phyloP scores from a whole-genome alignment of 805 yeast genomes.

The Saturnispora sekii region DNA sequence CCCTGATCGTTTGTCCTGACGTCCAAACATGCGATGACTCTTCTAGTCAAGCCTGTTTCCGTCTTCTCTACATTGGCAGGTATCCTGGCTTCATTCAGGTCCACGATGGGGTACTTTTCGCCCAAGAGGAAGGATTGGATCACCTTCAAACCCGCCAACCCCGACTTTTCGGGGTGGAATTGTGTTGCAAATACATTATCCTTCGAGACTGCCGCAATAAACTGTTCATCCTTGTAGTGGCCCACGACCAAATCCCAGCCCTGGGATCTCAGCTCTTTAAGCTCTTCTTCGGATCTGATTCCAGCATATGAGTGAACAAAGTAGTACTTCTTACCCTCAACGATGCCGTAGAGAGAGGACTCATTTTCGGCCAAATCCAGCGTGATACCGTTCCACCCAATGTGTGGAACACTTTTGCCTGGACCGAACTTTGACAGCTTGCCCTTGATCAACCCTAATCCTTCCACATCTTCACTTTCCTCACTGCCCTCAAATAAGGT shows the following conservation, averaged over 20 bases:
- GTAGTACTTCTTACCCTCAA: conserved; percentile 65
- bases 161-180: conserved; percentile 98
- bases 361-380: conserved; percentile 12
- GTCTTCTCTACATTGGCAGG: conserved; percentile 18
- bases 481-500: conserved; percentile 66
- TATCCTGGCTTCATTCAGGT: neutral
- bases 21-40: conserved; percentile 93
- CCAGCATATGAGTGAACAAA: conserved; percentile 95
- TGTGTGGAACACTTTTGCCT: conserved; percentile 83
- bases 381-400: conserved; percentile 73
- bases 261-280: conserved; percentile 22
- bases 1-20: conserved; percentile 94
- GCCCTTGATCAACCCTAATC: conserved; percentile 50
- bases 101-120: conserved; percentile 18
- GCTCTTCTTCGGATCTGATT: conserved; percentile 30
- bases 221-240: conserved; percentile 66
- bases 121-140: conserved; percentile 61
- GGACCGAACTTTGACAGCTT: conserved; percentile 53
- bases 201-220: conserved; percentile 71
- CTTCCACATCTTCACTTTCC: conserved; percentile 53
- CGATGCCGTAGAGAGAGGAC: conserved; percentile 48
- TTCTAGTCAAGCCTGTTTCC: conserved; percentile 62
- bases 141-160: conserved; percentile 75
- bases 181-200: conserved; percentile 90
- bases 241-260: conserved; percentile 69